Conservation (phyloP, 2,329 filamentous ascomycete genomes). For the Emericellopsis cladophorae region DNA sequence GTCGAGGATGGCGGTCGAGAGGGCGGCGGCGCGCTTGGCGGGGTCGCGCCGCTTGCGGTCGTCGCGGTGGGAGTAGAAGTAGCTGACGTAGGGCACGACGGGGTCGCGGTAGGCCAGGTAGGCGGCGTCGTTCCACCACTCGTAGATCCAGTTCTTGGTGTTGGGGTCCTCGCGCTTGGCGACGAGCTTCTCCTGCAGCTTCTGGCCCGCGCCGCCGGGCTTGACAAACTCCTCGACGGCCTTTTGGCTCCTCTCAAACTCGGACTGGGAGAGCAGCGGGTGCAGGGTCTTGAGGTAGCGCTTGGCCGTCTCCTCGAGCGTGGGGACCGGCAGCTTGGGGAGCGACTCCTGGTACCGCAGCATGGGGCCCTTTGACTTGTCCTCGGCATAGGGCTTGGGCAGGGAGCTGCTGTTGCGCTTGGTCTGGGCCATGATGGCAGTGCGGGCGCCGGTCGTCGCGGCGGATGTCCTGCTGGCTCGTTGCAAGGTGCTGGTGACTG, state of each 20-base stretch:
- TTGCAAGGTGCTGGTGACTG: not conserved
- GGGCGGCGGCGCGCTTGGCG: slow-evolving; percentile 82
- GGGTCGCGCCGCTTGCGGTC: slow-evolving; percentile 80
- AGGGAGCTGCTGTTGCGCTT: slow-evolving; percentile 2
- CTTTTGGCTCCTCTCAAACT: slow-evolving; percentile 63
- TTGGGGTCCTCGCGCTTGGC: slow-evolving; percentile 69
- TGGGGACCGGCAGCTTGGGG: slow-evolving; percentile 65
- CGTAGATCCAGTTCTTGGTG: slow-evolving; percentile 84
- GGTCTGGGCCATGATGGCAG: not conserved
- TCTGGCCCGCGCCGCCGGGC: slow-evolving; percentile 71
- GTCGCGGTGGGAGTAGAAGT: slow-evolving; percentile 98
- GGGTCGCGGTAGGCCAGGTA: slow-evolving; percentile 92
- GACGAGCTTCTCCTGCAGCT: slow-evolving; percentile 77
- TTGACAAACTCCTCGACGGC: slow-evolving; percentile 81
- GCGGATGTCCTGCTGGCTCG: slow-evolving; percentile 1
- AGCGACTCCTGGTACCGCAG: slow-evolving; percentile 80
- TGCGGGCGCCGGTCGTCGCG: not conserved
- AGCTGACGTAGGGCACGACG: slow-evolving; percentile 94
- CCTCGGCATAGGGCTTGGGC: slow-evolving; percentile 60
- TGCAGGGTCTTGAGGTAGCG: slow-evolving; percentile 73
- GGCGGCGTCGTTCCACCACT: slow-evolving; percentile 96
- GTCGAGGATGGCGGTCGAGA: slow-evolving; percentile 73
- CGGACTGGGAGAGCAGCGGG: slow-evolving; percentile 55
- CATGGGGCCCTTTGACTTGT: slow-evolving; percentile 68
- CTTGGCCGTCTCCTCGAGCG: slow-evolving; percentile 68